These are phyloP conservation scores for Colletotrichum phormii DNA, from an alignment of 2,329 filamentous ascomycete species.

Conservation along the genomic window DNA sequence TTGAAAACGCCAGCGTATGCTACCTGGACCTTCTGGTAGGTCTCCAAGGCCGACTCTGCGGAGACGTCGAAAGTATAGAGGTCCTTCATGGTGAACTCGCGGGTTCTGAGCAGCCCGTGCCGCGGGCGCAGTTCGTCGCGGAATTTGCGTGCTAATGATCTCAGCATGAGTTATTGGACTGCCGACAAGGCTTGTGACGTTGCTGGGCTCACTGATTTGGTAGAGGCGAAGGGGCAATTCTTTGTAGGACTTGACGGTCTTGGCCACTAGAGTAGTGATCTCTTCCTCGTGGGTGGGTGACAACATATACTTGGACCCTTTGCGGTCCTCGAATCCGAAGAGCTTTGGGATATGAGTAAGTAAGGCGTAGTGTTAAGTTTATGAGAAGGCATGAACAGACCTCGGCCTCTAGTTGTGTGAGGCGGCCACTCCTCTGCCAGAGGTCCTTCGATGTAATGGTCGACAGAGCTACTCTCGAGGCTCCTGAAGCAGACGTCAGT, in stretches of 20 bases:
- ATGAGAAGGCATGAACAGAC: conserved; percentile 54
- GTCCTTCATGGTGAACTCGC: conserved; percentile 98
- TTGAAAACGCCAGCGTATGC: conserved; percentile 84
- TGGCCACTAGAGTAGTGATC: conserved; percentile 84
- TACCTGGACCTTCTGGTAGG: conserved; percentile 79
- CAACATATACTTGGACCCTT: conserved; percentile 78
- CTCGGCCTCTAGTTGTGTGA: conserved; percentile 79
- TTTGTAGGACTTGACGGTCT: conserved; percentile 83
- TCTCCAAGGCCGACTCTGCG: conserved; percentile 75
- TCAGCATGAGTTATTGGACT: conserved; percentile 15
- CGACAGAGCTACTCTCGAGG: conserved; percentile 85
- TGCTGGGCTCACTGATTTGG: conserved; percentile 76
- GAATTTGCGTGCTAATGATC: conserved; percentile 84
- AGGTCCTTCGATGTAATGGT: conserved; percentile 86
- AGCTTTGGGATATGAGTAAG: conserved; percentile 63
- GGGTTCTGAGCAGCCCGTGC: conserved; percentile 86
- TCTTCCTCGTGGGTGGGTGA: conserved; percentile 98
- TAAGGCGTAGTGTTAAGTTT: neutral
- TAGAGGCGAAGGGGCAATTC: conserved; percentile 88
- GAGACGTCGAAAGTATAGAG: conserved; percentile 92
- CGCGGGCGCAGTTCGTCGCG: conserved; percentile 91
- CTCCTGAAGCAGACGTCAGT: conserved; percentile 60
- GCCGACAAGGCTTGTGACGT: neutral
- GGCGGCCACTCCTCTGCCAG: conserved; percentile 86
- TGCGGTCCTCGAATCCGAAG: conserved; percentile 84